Evolutionary conservation across 495 filamentous ascomycete species (phyloP), one percentile per base, ranked within the genome.

Genomic region (Alectoria sarmentosa): DNA sequence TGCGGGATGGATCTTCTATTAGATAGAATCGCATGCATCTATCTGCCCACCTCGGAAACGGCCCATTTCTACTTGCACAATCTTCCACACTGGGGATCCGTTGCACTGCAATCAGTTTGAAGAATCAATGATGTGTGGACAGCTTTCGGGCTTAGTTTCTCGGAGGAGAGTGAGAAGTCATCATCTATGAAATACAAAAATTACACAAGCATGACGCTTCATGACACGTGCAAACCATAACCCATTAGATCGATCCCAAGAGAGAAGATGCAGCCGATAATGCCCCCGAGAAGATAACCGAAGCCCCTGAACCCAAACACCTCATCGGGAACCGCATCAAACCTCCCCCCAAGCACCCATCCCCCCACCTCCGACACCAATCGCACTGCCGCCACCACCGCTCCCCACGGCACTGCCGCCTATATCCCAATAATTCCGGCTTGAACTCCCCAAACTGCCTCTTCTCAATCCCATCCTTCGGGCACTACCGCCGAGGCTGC

Each of bases 401-500:
- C 86, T 91, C 11, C 89, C 89, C 19, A 90, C 83, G 67, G 86
- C 0, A 30, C 62, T 64, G 6, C 84, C 88, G 30, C 90, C 89
- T 59, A 93, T 83, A 73, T 95, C 91, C 92, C 92, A 96, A 73
- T 91, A 96, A 78, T 89, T 85, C 64, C 88, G 58, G 21, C 66
- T 67, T 1, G 66, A 77, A 44, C 83, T 88, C 30, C 87, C 90
- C 15, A 83, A 75, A 65, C 82, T 86, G 54, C 76, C 74, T 39
- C 79, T 46, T 76, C 74, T 79, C 55, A 76, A 80, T 72, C 81
- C 74, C 64, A 83, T 74, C 65, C 85, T 79, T 75, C 80, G 93
- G 73, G 92, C 87, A 65, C 89, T 90, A 11, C 89, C 90, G 74
- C 89, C 93, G 70, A 88, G 90, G 17, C 75, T 85, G 70, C 77